These are phyloP conservation scores for Phaeosphaeriaceae sp. DNA, from an alignment of 2,329 filamentous ascomycete species.

Conservation along the genomic window DNA sequence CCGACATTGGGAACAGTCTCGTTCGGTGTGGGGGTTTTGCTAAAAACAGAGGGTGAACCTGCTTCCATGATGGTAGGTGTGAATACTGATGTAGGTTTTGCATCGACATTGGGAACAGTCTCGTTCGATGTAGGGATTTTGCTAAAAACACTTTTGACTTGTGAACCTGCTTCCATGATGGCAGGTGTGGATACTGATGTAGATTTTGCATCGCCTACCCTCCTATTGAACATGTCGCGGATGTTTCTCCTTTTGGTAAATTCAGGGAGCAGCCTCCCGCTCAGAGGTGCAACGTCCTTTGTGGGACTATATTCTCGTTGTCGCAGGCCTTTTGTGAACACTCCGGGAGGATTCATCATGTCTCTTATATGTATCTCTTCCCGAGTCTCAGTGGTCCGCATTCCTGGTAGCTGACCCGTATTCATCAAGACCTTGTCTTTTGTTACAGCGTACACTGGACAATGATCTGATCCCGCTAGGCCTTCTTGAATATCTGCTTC, in stretches of 20 bases:
- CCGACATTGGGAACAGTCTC: no score
- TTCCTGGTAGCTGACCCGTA: conserved; percentile 5
- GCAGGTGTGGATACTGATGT: no score
- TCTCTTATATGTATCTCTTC: conserved; percentile 66
- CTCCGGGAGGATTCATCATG: conserved; percentile 76
- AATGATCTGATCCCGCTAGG: conserved; percentile 93
- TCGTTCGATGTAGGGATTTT: conserved; percentile 5
- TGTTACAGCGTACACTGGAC: conserved; percentile 83
- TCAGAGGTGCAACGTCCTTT: conserved; percentile 74
- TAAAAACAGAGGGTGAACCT: no score
- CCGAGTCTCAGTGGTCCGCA: conserved; percentile 42
- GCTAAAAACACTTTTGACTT: no score
- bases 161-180: no score
- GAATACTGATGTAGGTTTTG: no score
- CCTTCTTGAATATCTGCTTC: conserved; percentile 91
- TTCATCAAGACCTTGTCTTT: conserved; percentile 64
- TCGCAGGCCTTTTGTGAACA: conserved; percentile 72
- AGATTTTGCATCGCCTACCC: conserved; percentile 17
- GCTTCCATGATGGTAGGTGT: no score
- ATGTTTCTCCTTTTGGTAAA: conserved; percentile 86
- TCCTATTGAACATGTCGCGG: conserved; percentile 83
- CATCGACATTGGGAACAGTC: no score
- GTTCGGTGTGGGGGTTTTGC: conserved; percentile 5
- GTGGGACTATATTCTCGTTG: conserved; percentile 66
- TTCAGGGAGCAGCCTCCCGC: conserved; percentile 83